These are phyloP conservation scores for Trichoderma gracile DNA, from an alignment of 2,329 filamentous ascomycete species.

Conservation along the genomic window DNA sequence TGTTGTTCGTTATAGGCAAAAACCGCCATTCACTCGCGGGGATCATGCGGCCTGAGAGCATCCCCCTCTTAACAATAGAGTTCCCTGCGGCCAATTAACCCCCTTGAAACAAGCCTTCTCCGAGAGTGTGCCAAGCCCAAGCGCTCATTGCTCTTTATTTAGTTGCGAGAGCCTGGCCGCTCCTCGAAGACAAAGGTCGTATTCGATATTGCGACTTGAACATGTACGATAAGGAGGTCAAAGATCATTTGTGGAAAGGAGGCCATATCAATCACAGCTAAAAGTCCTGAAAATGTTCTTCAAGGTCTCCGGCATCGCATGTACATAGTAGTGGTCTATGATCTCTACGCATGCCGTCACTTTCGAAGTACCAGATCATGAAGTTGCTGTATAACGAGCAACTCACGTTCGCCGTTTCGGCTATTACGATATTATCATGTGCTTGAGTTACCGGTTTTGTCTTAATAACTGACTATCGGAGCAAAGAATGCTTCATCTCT, in stretches of 20 bases:
- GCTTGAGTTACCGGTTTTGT: not conserved
- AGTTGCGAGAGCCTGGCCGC: not conserved
- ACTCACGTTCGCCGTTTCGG: not conserved
- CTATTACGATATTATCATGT: not conserved
- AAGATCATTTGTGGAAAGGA: not conserved
- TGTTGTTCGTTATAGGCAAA: not conserved
- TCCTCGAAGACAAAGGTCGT: not conserved
- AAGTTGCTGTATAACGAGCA: not conserved
- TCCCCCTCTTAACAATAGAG: not conserved
- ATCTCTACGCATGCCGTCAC: not conserved
- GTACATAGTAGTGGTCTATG: not conserved
- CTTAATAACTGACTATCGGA: not conserved
- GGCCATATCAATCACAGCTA: not conserved
- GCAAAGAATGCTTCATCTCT: not conserved
- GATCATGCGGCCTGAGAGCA: not conserved
- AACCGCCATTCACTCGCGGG: not conserved
- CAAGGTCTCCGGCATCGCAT: not conserved
- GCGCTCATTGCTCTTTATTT: not conserved
- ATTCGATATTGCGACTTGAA: not conserved
- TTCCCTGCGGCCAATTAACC: not conserved
- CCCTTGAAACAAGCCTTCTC: not conserved
- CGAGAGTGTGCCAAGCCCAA: not conserved
- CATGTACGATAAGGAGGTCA: not conserved
- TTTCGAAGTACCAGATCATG: not conserved
- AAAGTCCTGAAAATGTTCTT: too few species aligned